Evolutionary conservation across 2,329 filamentous ascomycete genomes (phyloP), one percentile per base, ranked within the genome.

Genomic region (Byssoonygena ceratinophila): DNA sequence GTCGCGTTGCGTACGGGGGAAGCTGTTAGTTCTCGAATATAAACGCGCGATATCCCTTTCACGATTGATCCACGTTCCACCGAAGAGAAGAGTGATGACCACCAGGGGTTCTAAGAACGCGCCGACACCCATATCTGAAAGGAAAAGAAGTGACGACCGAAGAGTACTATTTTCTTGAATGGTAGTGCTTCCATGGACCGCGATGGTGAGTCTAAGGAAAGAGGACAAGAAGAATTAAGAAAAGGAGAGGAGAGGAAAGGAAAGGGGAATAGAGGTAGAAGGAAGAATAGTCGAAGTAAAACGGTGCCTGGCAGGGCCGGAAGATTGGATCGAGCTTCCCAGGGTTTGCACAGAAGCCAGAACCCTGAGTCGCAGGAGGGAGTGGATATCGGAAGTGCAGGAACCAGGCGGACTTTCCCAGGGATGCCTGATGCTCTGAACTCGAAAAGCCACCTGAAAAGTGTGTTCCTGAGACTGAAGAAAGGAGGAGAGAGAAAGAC

Each of bases 11-110:
- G 16, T 22, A 9, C 14, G 1, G 11, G 32, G 18, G 20, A 37
- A 29, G 31, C 40, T 29, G 41, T 14, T 45, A 16, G 14, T 52
- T 11, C 39, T 37, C 27, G 47, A 41, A 37, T 52, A 49, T 46
- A 23, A 43, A 25, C 36, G 29, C n/a, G 64, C 59, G 51, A 61
- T 66, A 55, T 76, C 72, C 37, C 58, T 63, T 4, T 62, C 59
- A 46, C 80, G 73, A 62, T 84, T 83, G 58, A 83, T 73, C 71
- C 78, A 78, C 14, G 80, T 81, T 23, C 81, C 80, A 52, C 77
- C 76, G 54, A 80, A 75, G 12, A 84, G 73, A 22, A 84, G 70
- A 20, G 74, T 70, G 49, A 82, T 68, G 29, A 84, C 80, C 1
- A 81, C 72, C 12, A 81, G 66, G n/a, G 80, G 81, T 59, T 84